Conservation (phyloP, 371 early-diverging fungal species). For the Apophysomyces variabilis region DNA sequence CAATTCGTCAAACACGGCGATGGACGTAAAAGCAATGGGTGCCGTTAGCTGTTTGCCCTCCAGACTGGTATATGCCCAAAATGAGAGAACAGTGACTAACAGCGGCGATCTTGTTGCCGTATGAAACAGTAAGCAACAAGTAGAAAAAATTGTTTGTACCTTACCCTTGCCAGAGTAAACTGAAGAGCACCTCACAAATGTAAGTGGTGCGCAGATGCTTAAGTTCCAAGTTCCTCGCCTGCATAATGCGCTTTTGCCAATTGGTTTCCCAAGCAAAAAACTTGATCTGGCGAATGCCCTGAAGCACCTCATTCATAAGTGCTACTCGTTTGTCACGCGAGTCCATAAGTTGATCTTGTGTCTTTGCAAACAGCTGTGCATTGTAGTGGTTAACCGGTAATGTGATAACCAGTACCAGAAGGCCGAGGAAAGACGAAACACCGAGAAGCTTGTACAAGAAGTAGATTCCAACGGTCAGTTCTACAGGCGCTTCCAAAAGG, state of each 20-base stretch:
- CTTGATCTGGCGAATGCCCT: conserved; percentile 67
- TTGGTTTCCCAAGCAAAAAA: conserved; percentile 63
- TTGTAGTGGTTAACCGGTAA: conserved; percentile 52
- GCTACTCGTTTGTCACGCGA: conserved; percentile 51
- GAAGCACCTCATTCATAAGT: conserved; percentile 53
- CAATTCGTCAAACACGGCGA: conserved; percentile 54
- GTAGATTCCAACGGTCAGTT: conserved; percentile 55
- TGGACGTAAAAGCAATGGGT: conserved; percentile 60
- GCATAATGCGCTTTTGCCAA: conserved; percentile 46
- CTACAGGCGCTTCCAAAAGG: conserved; percentile 54
- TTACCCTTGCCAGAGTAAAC: conserved; percentile 5
- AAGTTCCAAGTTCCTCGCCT: conserved; percentile 53
- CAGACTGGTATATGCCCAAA: conserved; percentile 56
- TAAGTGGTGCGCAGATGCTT: conserved; percentile 32
- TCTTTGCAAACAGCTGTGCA: conserved; percentile 39
- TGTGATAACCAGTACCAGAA: conserved; percentile 52
- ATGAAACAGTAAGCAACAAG: not conserved
- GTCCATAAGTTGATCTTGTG: conserved; percentile 49
- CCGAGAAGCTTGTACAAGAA: conserved; percentile 66
- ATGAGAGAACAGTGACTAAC: conserved; percentile 52
- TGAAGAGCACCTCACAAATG: conserved; percentile 11
- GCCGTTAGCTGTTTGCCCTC: conserved; percentile 55
- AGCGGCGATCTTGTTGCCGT: conserved; percentile 40
- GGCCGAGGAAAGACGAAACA: conserved; percentile 60
- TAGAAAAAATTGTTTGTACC: not conserved